Evolutionary conservation across 805 yeast genomes (phyloP).

Genomic region (Brettanomyces nanus): DNA sequence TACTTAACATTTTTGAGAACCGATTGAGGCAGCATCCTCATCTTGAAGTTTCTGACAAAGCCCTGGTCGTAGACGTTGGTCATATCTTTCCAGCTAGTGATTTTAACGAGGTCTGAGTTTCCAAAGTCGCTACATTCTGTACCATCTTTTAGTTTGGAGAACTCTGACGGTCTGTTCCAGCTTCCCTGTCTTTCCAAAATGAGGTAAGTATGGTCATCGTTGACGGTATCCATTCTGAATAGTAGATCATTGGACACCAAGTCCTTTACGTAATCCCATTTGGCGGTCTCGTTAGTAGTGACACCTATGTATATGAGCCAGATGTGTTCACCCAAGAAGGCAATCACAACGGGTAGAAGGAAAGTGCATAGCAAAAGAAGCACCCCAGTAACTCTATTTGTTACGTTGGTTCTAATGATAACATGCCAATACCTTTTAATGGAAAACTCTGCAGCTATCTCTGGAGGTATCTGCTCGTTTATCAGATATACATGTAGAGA

Average conservation of each 20-base stretch:
- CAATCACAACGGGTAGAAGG: constrained; percentile 28
- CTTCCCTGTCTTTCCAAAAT: constrained; percentile 1
- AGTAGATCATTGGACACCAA: constrained; percentile 25
- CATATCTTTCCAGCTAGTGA: constrained; percentile 25
- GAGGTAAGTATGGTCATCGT: background rate
- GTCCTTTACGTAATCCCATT: constrained; percentile 44
- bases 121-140: constrained; percentile 2
- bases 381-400: constrained; percentile 34
- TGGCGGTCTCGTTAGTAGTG: constrained; percentile 46
- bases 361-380: constrained; percentile 32
- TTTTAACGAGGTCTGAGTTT: constrained; percentile 5
- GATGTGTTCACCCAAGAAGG: constrained; percentile 35
- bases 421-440: constrained; percentile 16
- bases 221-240: constrained; percentile 14
- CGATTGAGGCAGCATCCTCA: constrained; percentile 23
- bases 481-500: constrained; percentile 14
- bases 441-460: constrained; percentile 9
- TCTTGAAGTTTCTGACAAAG: constrained; percentile 32
- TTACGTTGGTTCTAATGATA: constrained; percentile 23
- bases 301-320: constrained; percentile 46
- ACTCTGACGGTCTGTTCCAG: constrained; percentile 3
- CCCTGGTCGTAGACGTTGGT: constrained; percentile 44
- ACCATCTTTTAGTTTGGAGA: constrained; percentile 8
- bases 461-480: constrained; percentile 10
- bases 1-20: too few relatives aligned